Evolutionary conservation across 1,284 basidiomycete genomes (phyloP), one percentile per base, ranked within the genome.

Genomic region (Marasmius fiardii): DNA sequence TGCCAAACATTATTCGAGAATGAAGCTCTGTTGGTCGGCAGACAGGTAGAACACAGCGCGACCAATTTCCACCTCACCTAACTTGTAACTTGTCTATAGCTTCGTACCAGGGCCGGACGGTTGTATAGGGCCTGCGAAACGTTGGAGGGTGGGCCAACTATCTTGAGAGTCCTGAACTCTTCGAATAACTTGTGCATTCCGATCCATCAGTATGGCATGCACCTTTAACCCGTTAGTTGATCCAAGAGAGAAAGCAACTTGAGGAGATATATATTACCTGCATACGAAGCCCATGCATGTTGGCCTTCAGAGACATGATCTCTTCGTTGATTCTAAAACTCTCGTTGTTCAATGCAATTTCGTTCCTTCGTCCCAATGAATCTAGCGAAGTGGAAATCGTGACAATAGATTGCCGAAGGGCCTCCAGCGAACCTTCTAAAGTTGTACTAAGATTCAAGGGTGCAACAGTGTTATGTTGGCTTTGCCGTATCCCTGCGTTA

Each of bases 241-340:
- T 33, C 21, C 28, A n/a, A 37, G 23, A 18, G 18, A 41, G 41
- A 33, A 28, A 4, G n/a, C 1, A 26, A 37, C 43, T 31, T 1
- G 11, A 47, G 14, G 21, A 49, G 31, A 68, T 75, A 24, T 60
- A 4, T 10, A 31, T 31, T 31, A 90, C 85, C 78, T 92, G 92
- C 81, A 92, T 89, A 47, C 92, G 77, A 58, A 95, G 70, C 0
- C 90, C 90, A 59, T 91, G 86, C 44, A 93, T 78, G 52, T 82
- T 86, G 20, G 83, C 87, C 55, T 88, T 78, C 55, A 94, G 65
- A 10, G 85, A 83, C 57, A 84, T 83, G 26, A 93, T 77, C 66
- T 94, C 92, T 62, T 93, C 92, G 52, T 82, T 82, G 50, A 88
- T 74, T 50, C 90, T 75, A 64, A 91, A 74, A 43, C 77, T 80